Base-by-base conservation (phyloP, 108 stramenopile genomes). In the Cyclostephanos invisitatus region DNA sequence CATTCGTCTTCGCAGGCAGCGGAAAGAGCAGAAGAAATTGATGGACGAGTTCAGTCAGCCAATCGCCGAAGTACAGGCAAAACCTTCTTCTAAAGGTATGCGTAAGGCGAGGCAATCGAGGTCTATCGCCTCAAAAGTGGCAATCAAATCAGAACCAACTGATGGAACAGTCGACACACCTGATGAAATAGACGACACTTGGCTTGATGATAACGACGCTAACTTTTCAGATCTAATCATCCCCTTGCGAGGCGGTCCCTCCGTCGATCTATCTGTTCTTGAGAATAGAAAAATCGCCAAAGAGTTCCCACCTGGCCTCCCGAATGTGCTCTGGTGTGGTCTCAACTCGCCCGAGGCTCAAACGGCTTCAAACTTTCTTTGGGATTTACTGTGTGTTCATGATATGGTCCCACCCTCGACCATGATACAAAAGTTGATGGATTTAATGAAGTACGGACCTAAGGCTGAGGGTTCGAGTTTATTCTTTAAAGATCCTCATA, bases 261-360 rank as follows among this genome's bases (percentile, higher is more conserved):
- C n/a, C 24, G 8, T 50, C 12, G 25, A 38, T 15, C 5, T 3
- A 24, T 25, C 61, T 28, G 35, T 25, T 15, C 47, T 47, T 55
- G 72, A 61, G 15, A 69, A 50, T 10, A 80, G 58, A 47, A 68
- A 51, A 55, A 67, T 36, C 9, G 78, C 78, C 7, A 67, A 54
- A n/a, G 70, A 53, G 42, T 58, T 80, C 24, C 72, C 67, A 32
- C 72, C 78, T 12, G 71, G 71, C 18, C 61, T 73, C 69, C 67
- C 78, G 9, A 81, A 77, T 36, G 48, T 73, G 65, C 46, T 77
- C 9, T 81, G 80, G 80, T 72, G 75, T 36, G 80, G 71, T 15
- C 71, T 81, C 25, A 81, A 81, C 68, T 81, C 74, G n/a, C 65
- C 80, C 3, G 80, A 81, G 56, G 73, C 71, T 0, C 62, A 67